These are phyloP conservation scores for Monosporascus sp. DNA, from an alignment of 2,329 filamentous ascomycete species.

Conservation along the genomic window DNA sequence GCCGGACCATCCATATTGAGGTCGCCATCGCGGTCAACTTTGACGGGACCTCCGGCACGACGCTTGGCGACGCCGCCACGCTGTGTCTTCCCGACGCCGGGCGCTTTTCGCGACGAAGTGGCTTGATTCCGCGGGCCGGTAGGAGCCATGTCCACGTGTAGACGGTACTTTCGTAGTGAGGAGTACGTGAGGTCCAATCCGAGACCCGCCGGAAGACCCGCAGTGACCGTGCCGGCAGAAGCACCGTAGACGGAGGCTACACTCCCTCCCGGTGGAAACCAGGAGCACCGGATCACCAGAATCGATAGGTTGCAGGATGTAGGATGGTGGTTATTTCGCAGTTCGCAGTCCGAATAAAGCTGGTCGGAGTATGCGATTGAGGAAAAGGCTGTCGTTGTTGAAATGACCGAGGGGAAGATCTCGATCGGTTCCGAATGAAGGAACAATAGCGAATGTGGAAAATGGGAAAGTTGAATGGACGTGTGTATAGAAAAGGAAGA, in stretches of 20 bases:
- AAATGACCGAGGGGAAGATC: not conserved
- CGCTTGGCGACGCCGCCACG: constrained; percentile 50
- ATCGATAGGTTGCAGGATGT: not conserved
- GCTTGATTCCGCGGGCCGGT: constrained; percentile 15
- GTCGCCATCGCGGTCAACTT: constrained; percentile 52
- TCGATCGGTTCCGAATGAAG: not conserved
- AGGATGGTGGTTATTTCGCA: not conserved
- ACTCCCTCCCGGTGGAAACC: not conserved
- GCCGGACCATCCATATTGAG: constrained; percentile 51
- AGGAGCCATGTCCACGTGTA: constrained; percentile 17
- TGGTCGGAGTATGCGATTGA: no score
- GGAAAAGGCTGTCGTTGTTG: not conserved
- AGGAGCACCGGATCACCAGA: not conserved
- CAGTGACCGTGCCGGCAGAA: no score
- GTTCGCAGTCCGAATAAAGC: no score
- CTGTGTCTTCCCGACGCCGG: constrained; percentile 14
- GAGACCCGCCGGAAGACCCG: no score
- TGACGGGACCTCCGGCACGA: constrained; percentile 29
- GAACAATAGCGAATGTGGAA: not conserved
- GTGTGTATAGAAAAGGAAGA: not conserved
- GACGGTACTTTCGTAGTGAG: not conserved
- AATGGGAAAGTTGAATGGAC: not conserved
- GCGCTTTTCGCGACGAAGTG: constrained; percentile 15
- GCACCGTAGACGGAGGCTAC: no score
- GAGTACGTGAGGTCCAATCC: not conserved